These are phyloP conservation scores for Nemophila menziesii DNA, from an alignment of 257 asterid genomes.

Conservation along the genomic window DNA sequence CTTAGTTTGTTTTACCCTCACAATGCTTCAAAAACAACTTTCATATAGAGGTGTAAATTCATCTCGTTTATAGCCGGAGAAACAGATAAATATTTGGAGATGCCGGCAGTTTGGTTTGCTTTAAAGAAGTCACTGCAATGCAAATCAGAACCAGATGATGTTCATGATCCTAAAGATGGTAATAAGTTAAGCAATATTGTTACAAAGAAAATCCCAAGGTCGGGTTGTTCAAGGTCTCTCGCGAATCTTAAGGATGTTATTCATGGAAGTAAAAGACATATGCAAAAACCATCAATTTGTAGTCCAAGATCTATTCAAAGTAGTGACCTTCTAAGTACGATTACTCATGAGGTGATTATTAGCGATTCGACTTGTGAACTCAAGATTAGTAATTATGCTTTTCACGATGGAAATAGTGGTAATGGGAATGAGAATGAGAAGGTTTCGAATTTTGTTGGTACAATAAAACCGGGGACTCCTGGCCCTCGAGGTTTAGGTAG, in stretches of 20 bases:
- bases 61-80: too few relatives aligned
- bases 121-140: slow-evolving; percentile 57
- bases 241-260: slow-evolving; percentile 82
- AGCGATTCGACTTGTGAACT: slow-evolving; percentile 63
- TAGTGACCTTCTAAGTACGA: slow-evolving; percentile 70
- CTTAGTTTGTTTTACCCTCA: slow-evolving; percentile 3
- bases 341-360: slow-evolving; percentile 64
- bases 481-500: slow-evolving; percentile 44
- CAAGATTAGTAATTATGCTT: slow-evolving; percentile 37
- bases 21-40: not conserved
- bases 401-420: slow-evolving; percentile 15
- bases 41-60: not conserved
- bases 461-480: slow-evolving; percentile 64
- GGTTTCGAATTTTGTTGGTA: slow-evolving; percentile 36
- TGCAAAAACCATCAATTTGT: slow-evolving; percentile 54
- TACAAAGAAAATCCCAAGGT: slow-evolving; percentile 40
- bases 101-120: slow-evolving; percentile 86
- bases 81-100: slow-evolving; percentile 3
- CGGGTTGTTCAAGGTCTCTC: slow-evolving; percentile 84
- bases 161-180: slow-evolving; percentile 36
- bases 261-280: slow-evolving; percentile 84
- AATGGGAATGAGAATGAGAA: slow-evolving; percentile 15
- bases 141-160: slow-evolving; percentile 43
- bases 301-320: slow-evolving; percentile 90
- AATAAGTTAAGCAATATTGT: slow-evolving; percentile 28